Evolutionary conservation across 371 early-diverging fungal genomes (phyloP), one percentile per base, ranked within the genome.

Genomic region (Lichtheimia ornata): DNA sequence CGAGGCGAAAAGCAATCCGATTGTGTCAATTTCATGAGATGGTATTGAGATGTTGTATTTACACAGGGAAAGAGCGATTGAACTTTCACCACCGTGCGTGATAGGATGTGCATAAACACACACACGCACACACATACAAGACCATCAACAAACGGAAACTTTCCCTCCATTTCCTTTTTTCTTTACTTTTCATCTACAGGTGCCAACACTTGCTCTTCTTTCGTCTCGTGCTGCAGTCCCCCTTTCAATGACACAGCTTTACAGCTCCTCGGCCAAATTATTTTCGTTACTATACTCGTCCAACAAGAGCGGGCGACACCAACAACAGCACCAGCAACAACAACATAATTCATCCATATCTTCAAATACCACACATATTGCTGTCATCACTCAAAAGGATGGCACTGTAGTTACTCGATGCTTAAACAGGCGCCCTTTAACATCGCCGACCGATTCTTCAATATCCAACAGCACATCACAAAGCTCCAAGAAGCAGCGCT

Each of bases 321-420:
- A 58, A 41, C n/a, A 50, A 40, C 59, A 53, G n/a, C 35, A 11
- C 24, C 24, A 15, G 30, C 50, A 59, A 22, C 45, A 35, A 9
- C 35, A 35, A 35, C 35, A 35, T 11, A 35, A 35, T 35, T 35
- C 35, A 35, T 35, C 35, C 35, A 35, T 35, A 30, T 59, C 52
- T 25, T 42, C 60, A 44, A 52, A 59, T 20, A 59, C 50, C 41
- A 54, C 62, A 2, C 61, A 57, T 40, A 59, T 66, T 18, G 53
- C 58, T 13, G 62, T 66, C n/a, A 52, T 62, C 24, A 35, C 57
- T 4, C 59, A 57, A 11, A 66, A 66, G 40, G 67, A 66, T 53
- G 67, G 67, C 15, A 53, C 44, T 12, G 49, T 54, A 17, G 59
- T 53, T 7, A 50, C 67, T n/a, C 62, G 61, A 50, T 66, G 67